A percentile compares a stretch with the other conserved stretches of the same genome.
phyloP scores from a whole-genome alignment of 805 yeast species.

The Myxozyma geophila region DNA sequence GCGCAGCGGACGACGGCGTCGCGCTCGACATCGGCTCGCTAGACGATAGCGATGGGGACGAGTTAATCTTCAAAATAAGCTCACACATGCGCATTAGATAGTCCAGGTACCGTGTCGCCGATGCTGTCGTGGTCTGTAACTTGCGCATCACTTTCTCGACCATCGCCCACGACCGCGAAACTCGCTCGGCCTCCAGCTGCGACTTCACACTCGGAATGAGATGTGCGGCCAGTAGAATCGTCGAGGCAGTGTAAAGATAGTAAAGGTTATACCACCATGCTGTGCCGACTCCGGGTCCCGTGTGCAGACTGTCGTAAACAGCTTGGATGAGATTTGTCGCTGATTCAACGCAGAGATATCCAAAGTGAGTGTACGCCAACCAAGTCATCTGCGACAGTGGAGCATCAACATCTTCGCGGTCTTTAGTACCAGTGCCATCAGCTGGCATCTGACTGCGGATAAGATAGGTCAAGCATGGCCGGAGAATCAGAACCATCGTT shows the following conservation, averaged over 20 bases:
- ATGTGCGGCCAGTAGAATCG: slow-evolving; percentile 40
- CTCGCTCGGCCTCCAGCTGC: slow-evolving; percentile 22
- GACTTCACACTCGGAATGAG: slow-evolving; percentile 37
- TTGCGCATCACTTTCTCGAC: background rate
- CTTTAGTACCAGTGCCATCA: background rate
- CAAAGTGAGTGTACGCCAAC: background rate
- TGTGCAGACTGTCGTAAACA: background rate
- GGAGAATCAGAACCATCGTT: slow-evolving; percentile 16
- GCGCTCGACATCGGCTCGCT: background rate
- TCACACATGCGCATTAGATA: background rate
- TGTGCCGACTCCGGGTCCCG: slow-evolving; percentile 30
- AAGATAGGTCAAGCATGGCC: background rate
- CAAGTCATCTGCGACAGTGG: background rate
- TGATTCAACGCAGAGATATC: background rate
- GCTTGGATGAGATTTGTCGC: background rate
- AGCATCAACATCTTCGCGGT: background rate
- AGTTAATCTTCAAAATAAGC: background rate
- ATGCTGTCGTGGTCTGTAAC: background rate
- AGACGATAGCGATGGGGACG: background rate
- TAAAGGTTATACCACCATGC: slow-evolving; percentile 41
- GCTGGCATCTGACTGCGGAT: background rate
- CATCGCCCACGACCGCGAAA: slow-evolving; percentile 8
- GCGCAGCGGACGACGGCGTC: background rate
- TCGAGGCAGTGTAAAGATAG: slow-evolving; percentile 40
- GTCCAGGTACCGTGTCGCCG: background rate